Percentiles rank a stretch among this genome's conserved stretches.
phyloP scores from a whole-genome alignment of 345 rosid genomes.

The Arabidopsis arenosa region DNA sequence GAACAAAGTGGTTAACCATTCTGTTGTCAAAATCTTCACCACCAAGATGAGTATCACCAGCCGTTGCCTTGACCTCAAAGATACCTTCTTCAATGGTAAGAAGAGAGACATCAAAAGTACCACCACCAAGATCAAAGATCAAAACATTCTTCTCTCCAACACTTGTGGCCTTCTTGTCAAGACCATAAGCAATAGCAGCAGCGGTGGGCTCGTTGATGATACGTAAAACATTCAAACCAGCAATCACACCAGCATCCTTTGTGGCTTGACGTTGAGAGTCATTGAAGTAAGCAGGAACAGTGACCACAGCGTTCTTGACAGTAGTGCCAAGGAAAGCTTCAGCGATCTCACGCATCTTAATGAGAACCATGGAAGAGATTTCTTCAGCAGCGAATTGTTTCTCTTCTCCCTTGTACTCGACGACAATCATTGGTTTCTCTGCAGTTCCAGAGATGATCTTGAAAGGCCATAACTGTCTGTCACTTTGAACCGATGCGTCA shows the following conservation, averaged over 20 bases:
- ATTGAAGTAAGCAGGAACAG: slow-evolving; percentile 49
- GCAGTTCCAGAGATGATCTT: slow-evolving; percentile 43
- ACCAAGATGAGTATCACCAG: slow-evolving; percentile 74
- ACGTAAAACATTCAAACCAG: slow-evolving; percentile 42
- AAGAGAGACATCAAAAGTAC: slow-evolving; percentile 69
- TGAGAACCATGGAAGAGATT: slow-evolving; percentile 43
- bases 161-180: slow-evolving; percentile 46
- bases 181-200: slow-evolving; percentile 47
- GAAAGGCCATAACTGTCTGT: slow-evolving; percentile 50
- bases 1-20: slow-evolving; percentile 65
- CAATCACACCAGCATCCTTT: slow-evolving; percentile 38
- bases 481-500: slow-evolving; percentile 45
- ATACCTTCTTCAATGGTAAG: slow-evolving; percentile 69
- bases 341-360: slow-evolving; percentile 44
- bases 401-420: slow-evolving; percentile 48
- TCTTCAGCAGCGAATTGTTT: slow-evolving; percentile 49
- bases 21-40: slow-evolving; percentile 77
- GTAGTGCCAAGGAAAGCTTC: slow-evolving; percentile 38
- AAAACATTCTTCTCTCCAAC: slow-evolving; percentile 45
- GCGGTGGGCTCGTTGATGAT: slow-evolving; percentile 49
- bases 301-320: slow-evolving; percentile 42
- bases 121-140: slow-evolving; percentile 69
- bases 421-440: slow-evolving; percentile 47
- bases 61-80: slow-evolving; percentile 67
- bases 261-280: slow-evolving; percentile 47